Conservation (phyloP, 1,139 yeast species). For the Schizosaccharomyces versatilis region DNA sequence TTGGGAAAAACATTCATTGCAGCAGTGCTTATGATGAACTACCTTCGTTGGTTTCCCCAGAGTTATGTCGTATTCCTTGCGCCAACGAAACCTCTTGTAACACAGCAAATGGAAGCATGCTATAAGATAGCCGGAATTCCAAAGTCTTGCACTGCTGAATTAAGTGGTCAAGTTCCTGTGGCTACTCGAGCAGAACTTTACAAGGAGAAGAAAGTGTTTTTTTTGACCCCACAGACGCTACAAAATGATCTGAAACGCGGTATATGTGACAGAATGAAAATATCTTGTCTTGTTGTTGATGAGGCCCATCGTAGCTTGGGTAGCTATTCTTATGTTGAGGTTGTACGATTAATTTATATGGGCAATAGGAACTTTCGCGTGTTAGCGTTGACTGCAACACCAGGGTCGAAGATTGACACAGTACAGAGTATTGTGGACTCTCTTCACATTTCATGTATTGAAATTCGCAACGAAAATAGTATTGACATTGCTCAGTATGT, state of each 20-base stretch:
- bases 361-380: conserved; percentile 49
- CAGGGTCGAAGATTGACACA: conserved; percentile 53
- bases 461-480: conserved; percentile 67
- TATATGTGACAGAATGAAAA: conserved; percentile 45
- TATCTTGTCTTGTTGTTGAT: conserved; percentile 64
- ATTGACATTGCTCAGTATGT: conserved; percentile 61
- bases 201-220: conserved; percentile 56
- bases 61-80: conserved; percentile 84
- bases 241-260: conserved; percentile 72
- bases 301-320: conserved; percentile 93
- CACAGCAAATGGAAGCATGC: conserved; percentile 90
- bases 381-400: conserved; percentile 86
- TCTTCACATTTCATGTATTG: conserved; percentile 51
- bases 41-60: conserved; percentile 53
- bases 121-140: conserved; percentile 73
- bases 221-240: conserved; percentile 90
- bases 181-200: conserved; percentile 47
- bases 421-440: conserved; percentile 68
- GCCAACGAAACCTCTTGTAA: conserved; percentile 91
- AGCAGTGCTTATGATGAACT: conserved; percentile 78
- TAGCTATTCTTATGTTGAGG: conserved; percentile 68
- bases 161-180: conserved; percentile 37
- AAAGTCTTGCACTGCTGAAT: conserved; percentile 49
- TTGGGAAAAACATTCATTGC: conserved; percentile 94
- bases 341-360: conserved; percentile 41